Conservation (phyloP, 306 rosid genomes). For the Fagus sylvatica region DNA sequence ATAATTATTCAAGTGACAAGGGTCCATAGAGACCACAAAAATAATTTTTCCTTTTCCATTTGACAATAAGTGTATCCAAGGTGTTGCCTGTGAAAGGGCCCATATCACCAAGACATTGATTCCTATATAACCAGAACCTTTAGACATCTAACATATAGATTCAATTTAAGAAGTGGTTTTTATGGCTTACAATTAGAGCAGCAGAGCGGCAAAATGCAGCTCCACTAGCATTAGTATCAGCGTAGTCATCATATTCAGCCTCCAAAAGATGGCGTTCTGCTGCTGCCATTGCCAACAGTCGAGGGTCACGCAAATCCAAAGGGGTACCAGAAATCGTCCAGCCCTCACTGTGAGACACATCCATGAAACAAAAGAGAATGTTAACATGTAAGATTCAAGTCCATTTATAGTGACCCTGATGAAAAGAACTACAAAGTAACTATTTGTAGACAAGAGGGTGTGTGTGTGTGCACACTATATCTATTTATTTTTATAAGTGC, state of each 20-base stretch:
- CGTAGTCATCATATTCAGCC: constrained; percentile 53
- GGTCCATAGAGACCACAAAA: neutral
- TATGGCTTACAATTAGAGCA: constrained; percentile 49
- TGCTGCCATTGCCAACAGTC: constrained; percentile 56
- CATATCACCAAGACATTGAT: neutral
- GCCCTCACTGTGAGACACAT: constrained; percentile 40
- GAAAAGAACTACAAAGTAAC: neutral
- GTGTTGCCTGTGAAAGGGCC: neutral
- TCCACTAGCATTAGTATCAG: constrained; percentile 41
- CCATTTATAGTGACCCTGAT: neutral
- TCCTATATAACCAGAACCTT: neutral
- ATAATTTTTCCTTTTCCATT: neutral
- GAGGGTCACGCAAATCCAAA: constrained; percentile 54
- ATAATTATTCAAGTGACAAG: neutral
- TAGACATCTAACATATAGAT: neutral
- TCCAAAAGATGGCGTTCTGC: constrained; percentile 57
- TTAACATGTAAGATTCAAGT: neutral
- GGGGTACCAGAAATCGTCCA: constrained; percentile 53
- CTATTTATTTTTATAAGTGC: neutral
- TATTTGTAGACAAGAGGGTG: neutral
- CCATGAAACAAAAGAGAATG: constrained; percentile 11
- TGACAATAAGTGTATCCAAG: neutral
- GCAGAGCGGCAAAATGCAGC: constrained; percentile 56
- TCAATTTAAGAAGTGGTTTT: constrained; percentile 4
- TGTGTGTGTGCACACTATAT: neutral